Percentiles rank a stretch among this genome's conserved stretches.
Evolutionary conservation across 768 basidiomycete species (phyloP).

Genomic region (Clitopilus hobsonii): DNA sequence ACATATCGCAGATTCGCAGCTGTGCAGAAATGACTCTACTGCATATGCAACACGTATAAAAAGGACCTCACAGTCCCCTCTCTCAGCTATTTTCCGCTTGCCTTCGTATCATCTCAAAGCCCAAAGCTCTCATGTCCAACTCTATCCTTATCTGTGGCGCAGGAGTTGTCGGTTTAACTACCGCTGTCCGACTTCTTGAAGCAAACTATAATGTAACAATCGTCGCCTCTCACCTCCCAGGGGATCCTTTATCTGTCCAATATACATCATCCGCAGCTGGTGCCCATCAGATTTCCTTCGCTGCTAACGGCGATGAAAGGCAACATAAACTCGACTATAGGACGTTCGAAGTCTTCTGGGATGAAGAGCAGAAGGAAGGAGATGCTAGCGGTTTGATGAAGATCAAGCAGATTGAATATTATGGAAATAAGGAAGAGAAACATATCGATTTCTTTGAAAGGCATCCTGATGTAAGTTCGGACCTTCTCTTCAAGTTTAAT

Average conservation of each 20-base stretch:
- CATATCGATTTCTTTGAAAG: slow-evolving; percentile 10
- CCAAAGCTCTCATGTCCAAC: neutral
- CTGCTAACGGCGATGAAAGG: slow-evolving; percentile 8
- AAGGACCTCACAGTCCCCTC: too few relatives aligned
- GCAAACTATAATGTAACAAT: slow-evolving; percentile 6
- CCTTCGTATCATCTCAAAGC: too few relatives aligned
- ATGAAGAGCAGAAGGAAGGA: slow-evolving; percentile 10
- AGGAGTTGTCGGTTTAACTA: slow-evolving; percentile 11
- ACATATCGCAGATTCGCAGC: too few relatives aligned
- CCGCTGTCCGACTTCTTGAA: slow-evolving; percentile 11
- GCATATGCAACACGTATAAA: too few relatives aligned
- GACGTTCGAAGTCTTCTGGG: slow-evolving; percentile 13
- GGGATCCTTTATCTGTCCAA: slow-evolving; percentile 8
- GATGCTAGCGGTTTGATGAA: slow-evolving; percentile 7
- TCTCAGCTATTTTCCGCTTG: neutral
- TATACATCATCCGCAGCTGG: slow-evolving; percentile 11
- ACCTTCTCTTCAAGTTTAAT: neutral
- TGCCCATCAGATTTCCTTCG: slow-evolving; percentile 12
- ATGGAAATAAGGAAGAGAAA: slow-evolving; percentile 8
- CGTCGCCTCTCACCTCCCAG: slow-evolving; percentile 9
- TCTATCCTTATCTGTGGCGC: slow-evolving; percentile 8
- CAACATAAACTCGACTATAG: slow-evolving; percentile 8
- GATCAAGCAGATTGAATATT: slow-evolving; percentile 9
- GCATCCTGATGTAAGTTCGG: slow-evolving; percentile 8
- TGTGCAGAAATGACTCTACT: too few relatives aligned